Evolutionary conservation across 164 flowering plant genomes (phyloP).

Genomic region (Chimonanthus salicifolius): DNA sequence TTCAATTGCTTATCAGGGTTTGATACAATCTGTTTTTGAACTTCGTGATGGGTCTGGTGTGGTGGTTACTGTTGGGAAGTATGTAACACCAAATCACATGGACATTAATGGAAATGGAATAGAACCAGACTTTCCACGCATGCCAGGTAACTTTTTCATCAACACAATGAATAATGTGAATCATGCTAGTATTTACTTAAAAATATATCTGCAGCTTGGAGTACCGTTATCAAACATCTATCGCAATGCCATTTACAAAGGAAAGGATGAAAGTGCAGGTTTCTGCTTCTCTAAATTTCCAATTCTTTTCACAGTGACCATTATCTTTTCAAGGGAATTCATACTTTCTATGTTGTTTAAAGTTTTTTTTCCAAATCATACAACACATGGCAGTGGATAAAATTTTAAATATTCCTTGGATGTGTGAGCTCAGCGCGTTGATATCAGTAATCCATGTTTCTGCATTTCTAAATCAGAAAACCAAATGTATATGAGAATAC

Average conservation of each 20-base stretch:
- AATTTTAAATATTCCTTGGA: not conserved
- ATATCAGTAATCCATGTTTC: too few species aligned
- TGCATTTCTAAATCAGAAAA: too few species aligned
- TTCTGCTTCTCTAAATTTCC: not conserved
- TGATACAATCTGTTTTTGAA: slow-evolving; percentile 92
- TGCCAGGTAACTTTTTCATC: slow-evolving; percentile 52
- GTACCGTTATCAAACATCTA: slow-evolving; percentile 50
- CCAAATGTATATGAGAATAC: too few species aligned
- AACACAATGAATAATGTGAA: not conserved
- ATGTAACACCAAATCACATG: slow-evolving; percentile 80
- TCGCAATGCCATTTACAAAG: slow-evolving; percentile 41
- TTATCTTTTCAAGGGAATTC: not conserved
- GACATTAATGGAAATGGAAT: slow-evolving; percentile 95
- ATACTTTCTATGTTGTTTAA: not conserved
- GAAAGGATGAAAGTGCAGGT: slow-evolving; percentile 28
- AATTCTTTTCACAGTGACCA: too few species aligned
- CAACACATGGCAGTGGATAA: not conserved
- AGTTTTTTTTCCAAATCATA: not conserved
- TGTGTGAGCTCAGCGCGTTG: not conserved
- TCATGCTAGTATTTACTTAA: not conserved
- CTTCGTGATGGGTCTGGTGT: slow-evolving; percentile 95
- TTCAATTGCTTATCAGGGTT: slow-evolving; percentile 42
- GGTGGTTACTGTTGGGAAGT: slow-evolving; percentile 91
- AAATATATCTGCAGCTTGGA: slow-evolving; percentile 55
- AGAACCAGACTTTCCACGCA: slow-evolving; percentile 64